A percentile compares a stretch with the other conserved stretches of the same genome.
These are phyloP conservation scores for Amphicarpaea edgeworthii DNA, from an alignment of 306 rosid species.

Conservation along the genomic window DNA sequence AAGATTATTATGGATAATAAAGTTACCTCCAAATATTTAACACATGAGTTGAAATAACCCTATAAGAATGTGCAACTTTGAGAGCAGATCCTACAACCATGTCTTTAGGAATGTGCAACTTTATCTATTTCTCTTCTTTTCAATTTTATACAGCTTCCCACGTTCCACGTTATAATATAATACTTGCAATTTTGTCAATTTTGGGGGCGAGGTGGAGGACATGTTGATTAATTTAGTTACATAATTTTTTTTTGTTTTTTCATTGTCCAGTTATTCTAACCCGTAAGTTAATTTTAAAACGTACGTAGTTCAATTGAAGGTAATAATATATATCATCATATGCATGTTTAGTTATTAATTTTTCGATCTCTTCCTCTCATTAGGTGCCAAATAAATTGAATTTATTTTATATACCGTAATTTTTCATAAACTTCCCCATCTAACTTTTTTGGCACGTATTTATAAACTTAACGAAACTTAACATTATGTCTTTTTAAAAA, in stretches of 20 bases:
- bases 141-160: constrained; percentile 2
- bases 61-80: too few species aligned
- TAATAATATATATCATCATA: too few species aligned
- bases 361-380: too few species aligned
- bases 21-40: too few species aligned
- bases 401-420: not conserved
- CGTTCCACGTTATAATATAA: constrained; percentile 29
- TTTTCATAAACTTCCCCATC: not conserved
- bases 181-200: not conserved
- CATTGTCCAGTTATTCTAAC: not conserved
- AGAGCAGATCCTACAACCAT: too few species aligned
- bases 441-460: not conserved
- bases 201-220: not conserved
- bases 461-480: not conserved
- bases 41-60: too few species aligned
- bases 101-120: too few species aligned
- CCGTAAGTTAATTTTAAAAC: not conserved
- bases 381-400: not conserved
- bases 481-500: not conserved
- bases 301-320: not conserved
- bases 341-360: too few species aligned
- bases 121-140: not conserved
- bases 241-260: not conserved
- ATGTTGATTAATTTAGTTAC: not conserved
- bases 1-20: too few species aligned